Evolutionary conservation across 495 filamentous ascomycete species (phyloP).

Genomic region (Xanthoparmelia taractica): DNA sequence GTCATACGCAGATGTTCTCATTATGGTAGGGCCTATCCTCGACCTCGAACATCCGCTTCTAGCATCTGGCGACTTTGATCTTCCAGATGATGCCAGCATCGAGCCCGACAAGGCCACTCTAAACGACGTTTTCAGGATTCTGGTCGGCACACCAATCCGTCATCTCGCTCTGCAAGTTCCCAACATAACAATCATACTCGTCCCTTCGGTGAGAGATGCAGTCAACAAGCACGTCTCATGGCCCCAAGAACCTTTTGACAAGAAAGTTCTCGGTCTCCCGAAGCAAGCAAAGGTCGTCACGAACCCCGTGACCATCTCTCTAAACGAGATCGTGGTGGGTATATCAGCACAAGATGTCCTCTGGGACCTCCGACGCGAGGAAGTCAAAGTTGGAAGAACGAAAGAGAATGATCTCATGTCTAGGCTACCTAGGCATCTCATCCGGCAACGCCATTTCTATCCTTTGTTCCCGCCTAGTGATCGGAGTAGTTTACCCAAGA

Average conservation of each 20-base stretch:
- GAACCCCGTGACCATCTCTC: slow-evolving; percentile 75
- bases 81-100: slow-evolving; percentile 61
- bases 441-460: slow-evolving; percentile 84
- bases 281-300: slow-evolving; percentile 69
- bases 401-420: slow-evolving; percentile 53
- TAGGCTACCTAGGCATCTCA: slow-evolving; percentile 59
- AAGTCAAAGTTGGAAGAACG: slow-evolving; percentile 54
- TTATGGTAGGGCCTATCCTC: slow-evolving; percentile 81
- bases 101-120: slow-evolving; percentile 74
- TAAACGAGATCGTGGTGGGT: slow-evolving; percentile 78
- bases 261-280: slow-evolving; percentile 65
- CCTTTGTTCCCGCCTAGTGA: slow-evolving; percentile 76
- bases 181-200: slow-evolving; percentile 67
- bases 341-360: slow-evolving; percentile 79
- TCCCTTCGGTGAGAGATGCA: slow-evolving; percentile 82
- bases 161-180: slow-evolving; percentile 60
- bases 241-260: slow-evolving; percentile 75
- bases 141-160: slow-evolving; percentile 60
- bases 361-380: slow-evolving; percentile 68
- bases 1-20: slow-evolving; percentile 66
- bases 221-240: slow-evolving; percentile 76
- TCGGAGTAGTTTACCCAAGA: slow-evolving; percentile 57
- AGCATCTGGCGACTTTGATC: slow-evolving; percentile 79
- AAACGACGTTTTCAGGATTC: slow-evolving; percentile 71
- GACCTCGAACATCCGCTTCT: slow-evolving; percentile 88